A percentile compares a stretch with the other conserved stretches of the same genome.
Conservation (phyloP, 2,329 filamentous ascomycete species). For the Aspergillus jensenii region DNA sequence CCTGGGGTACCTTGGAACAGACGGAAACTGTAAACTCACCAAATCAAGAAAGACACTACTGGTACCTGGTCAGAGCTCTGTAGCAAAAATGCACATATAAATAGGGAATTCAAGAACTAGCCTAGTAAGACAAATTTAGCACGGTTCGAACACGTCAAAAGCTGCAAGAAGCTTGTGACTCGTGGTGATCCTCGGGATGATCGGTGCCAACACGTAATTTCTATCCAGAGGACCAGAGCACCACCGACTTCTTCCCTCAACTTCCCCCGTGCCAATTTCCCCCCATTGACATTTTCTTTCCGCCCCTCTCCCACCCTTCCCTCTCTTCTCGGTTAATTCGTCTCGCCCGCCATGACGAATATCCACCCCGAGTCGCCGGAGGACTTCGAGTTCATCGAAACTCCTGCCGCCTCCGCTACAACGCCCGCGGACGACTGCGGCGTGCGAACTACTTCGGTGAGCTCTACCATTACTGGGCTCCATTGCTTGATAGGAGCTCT, state of each 20-base stretch:
- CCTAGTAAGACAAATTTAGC: not conserved
- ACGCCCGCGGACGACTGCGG: constrained; percentile 57
- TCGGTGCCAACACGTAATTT: constrained; percentile 7
- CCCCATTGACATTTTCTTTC: constrained; percentile 18
- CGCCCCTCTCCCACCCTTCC: constrained; percentile 20
- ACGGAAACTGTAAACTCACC: too few relatives aligned
- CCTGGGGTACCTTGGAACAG: not conserved
- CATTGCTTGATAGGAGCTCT: not conserved
- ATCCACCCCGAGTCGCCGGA: constrained; percentile 46
- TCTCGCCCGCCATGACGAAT: constrained; percentile 36
- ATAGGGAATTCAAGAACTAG: not conserved
- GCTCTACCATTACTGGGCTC: constrained; percentile 24
- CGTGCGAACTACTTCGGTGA: constrained; percentile 61
- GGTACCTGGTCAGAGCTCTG: not conserved
- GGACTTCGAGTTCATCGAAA: constrained; percentile 58
- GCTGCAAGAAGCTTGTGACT: constrained; percentile 2
- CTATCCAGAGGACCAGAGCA: constrained; percentile 3
- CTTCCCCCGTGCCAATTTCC: constrained; percentile 13
- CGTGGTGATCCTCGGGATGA: constrained; percentile 2
- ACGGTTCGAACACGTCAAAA: not conserved
- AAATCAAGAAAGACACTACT: not conserved
- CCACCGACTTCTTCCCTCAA: constrained; percentile 3
- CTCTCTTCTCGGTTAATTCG: constrained; percentile 29
- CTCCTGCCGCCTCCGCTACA: constrained; percentile 56
- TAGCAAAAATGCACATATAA: not conserved